A percentile compares a stretch with the other conserved stretches of the same genome.
Evolutionary conservation across 2,329 filamentous ascomycete genomes (phyloP).

Genomic region (Nemania abortiva): DNA sequence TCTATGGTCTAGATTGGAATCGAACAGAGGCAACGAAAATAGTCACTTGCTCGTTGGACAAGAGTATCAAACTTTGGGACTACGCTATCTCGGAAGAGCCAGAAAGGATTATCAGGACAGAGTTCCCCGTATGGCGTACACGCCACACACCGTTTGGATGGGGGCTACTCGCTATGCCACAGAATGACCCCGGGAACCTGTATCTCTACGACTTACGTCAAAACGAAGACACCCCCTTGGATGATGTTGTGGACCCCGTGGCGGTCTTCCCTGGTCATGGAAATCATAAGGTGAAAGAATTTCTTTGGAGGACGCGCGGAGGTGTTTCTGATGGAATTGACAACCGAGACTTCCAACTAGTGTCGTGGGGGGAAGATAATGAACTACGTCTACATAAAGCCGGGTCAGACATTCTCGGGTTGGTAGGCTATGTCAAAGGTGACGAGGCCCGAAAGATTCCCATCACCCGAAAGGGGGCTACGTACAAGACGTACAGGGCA

Average conservation of each 20-base stretch:
- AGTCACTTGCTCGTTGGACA: constrained; percentile 90
- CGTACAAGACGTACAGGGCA: constrained; percentile 87
- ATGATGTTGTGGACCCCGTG: constrained; percentile 62
- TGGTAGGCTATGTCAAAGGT: constrained; percentile 80
- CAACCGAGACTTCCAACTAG: constrained; percentile 88
- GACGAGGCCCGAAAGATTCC: constrained; percentile 73
- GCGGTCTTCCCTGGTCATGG: constrained; percentile 72
- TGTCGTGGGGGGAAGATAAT: constrained; percentile 92
- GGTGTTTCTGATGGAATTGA: constrained; percentile 76
- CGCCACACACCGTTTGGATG: constrained; percentile 91
- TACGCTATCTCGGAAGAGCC: constrained; percentile 74
- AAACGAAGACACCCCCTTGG: constrained; percentile 58
- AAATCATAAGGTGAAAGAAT: constrained; percentile 84
- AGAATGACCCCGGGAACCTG: constrained; percentile 85
- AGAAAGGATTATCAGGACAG: constrained; percentile 82
- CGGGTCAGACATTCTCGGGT: constrained; percentile 71
- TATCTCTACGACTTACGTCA: constrained; percentile 82
- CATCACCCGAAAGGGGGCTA: constrained; percentile 84
- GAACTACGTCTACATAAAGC: constrained; percentile 83
- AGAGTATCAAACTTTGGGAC: constrained; percentile 95
- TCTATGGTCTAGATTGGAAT: constrained; percentile 97
- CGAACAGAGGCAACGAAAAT: constrained; percentile 77
- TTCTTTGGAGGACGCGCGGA: constrained; percentile 87
- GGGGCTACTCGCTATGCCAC: constrained; percentile 90
- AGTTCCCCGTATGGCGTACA: constrained; percentile 91